These are phyloP conservation scores for Thelonectria olida DNA, from an alignment of 2,329 filamentous ascomycete genomes.

Conservation along the genomic window DNA sequence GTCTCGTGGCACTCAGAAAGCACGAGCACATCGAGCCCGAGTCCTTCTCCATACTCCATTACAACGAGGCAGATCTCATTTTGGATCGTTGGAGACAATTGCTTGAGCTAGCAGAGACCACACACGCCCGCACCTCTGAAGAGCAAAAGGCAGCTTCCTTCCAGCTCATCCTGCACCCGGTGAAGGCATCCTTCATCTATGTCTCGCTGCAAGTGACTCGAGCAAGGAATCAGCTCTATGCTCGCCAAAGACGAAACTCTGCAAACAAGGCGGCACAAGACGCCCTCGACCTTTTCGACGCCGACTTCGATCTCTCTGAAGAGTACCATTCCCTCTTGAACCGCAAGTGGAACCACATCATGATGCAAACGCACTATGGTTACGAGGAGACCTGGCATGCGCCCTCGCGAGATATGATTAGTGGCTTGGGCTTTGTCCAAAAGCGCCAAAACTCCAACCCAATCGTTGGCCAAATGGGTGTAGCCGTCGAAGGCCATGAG, in stretches of 20 bases:
- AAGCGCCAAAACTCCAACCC: slow-evolving; percentile 56
- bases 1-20: slow-evolving; percentile 58
- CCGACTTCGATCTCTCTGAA: slow-evolving; percentile 59
- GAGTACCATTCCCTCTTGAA: slow-evolving; percentile 59
- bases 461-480: slow-evolving; percentile 70
- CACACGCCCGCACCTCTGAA: slow-evolving; percentile 51
- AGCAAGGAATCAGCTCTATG: slow-evolving; percentile 60
- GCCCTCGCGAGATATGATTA: slow-evolving; percentile 63
- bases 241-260: slow-evolving; percentile 60
- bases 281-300: slow-evolving; percentile 59
- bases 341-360: slow-evolving; percentile 66
- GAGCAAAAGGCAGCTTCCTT: slow-evolving; percentile 61
- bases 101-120: slow-evolving; percentile 49
- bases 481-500: slow-evolving; percentile 72
- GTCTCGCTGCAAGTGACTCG: slow-evolving; percentile 54
- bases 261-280: slow-evolving; percentile 59
- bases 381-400: slow-evolving; percentile 65
- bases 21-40: slow-evolving; percentile 66
- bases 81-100: slow-evolving; percentile 59
- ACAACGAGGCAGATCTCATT: slow-evolving; percentile 64
- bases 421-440: slow-evolving; percentile 63
- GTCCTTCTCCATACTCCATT: slow-evolving; percentile 66
- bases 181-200: slow-evolving; percentile 62
- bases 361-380: slow-evolving; percentile 59
- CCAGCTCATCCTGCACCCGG: slow-evolving; percentile 67